These are phyloP conservation scores for Violaceomyces palustris DNA, from an alignment of 1,284 basidiomycete species.

Conservation along the genomic window DNA sequence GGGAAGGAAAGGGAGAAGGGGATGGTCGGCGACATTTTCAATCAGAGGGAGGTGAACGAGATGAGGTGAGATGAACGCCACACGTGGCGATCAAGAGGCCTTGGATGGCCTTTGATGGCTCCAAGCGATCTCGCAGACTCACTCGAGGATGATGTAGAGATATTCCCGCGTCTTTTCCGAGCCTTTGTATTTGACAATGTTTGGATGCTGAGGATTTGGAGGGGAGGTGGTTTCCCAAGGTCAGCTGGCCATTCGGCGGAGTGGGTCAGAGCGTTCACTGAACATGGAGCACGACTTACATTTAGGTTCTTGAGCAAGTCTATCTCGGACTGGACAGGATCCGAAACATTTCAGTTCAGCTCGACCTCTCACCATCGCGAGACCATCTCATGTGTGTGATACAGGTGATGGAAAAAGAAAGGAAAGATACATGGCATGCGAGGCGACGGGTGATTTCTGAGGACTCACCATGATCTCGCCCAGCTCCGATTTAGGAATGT, in stretches of 20 bases:
- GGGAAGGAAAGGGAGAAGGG: no score
- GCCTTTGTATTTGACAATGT: conserved; percentile 98
- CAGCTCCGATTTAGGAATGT: conserved; percentile 85
- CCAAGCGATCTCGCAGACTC: no score
- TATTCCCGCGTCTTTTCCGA: conserved; percentile 91
- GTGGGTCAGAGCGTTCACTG: neutral
- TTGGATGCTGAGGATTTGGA: conserved; percentile 60
- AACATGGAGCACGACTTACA: conserved; percentile 2
- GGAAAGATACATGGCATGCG: no score
- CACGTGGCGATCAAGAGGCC: neutral
- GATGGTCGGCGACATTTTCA: no score
- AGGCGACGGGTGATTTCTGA: no score
- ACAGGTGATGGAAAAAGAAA: no score
- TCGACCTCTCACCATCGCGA: no score
- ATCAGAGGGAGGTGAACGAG: no score
- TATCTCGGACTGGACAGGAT: conserved; percentile 88
- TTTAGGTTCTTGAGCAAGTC: conserved; percentile 95
- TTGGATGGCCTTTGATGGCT: no score
- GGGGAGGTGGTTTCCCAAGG: neutral
- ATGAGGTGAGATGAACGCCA: neutral
- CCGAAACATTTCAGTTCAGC: no score
- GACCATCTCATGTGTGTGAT: no score
- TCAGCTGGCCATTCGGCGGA: neutral
- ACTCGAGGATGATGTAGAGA: conserved; percentile 93
- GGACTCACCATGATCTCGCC: conserved; percentile 90